Base-by-base conservation (phyloP, 225 moss, liverwort and hornwort species). In the Thuidium tamariscinum region DNA sequence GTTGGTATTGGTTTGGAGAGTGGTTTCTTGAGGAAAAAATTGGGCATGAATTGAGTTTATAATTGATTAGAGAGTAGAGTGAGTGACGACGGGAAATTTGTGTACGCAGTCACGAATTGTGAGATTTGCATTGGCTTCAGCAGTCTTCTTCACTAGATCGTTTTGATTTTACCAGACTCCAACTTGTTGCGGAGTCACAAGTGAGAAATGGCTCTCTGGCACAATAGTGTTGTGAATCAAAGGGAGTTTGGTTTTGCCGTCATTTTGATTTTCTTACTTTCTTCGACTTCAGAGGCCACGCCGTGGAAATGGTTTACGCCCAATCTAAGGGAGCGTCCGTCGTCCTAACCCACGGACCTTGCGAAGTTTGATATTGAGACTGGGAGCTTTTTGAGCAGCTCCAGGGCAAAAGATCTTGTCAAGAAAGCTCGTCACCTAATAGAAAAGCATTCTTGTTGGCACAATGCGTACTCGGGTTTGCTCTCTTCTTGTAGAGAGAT, bases 381-480 rank as follows among this genome's bases (percentile, higher is more conserved):
- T 16, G 90, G 88, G 44, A 89, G 80, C 46, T 87, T 90, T 69
- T 62, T 94, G 68, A 94, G 94, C 86, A 94, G 84, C 75, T 82
- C 91, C 51, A 87, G 91, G 65, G 92, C 92, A 36, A 92, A 89
- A 79, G 92, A 94, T 3, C 94, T 94, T 69, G 94, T 94, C 37
- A 92, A 94, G 85, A 94, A 89, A 84, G 94, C 91, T 70, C 92
- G 87, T 22, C 94, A 91, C 52, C 92, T 91, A 82, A 94, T 89
- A 11, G 85, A 91, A 7, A 91, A 93, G 95, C 92, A 97, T 90
- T 92, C 93, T 29, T 98, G 98, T 88, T 98, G 98, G 98, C 94
- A 95, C 81, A 75, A 89, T 62, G 96, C 98, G 12, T 98, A 95
- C 78, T 82, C 91, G 22, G 91, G 91, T 49, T 88, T 98, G 87